These are phyloP conservation scores for Monosporascus sp. DNA, from an alignment of 2,329 filamentous ascomycete genomes.

Conservation along the genomic window DNA sequence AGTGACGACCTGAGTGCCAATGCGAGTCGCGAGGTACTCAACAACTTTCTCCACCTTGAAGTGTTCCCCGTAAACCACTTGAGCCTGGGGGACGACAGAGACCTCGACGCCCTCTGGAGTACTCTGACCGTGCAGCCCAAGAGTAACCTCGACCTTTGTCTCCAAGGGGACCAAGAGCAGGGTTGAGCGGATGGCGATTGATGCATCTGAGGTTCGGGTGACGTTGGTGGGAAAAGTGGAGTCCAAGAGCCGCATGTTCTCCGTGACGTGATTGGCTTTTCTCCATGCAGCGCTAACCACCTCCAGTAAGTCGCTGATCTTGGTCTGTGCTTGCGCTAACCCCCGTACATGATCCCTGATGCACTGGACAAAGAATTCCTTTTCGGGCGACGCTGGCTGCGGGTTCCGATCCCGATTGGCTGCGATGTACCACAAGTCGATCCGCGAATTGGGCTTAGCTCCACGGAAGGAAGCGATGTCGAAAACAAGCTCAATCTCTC, in stretches of 20 bases:
- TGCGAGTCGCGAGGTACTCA: slow-evolving; percentile 60
- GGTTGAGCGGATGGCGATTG: slow-evolving; percentile 55
- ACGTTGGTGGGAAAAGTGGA: slow-evolving; percentile 61
- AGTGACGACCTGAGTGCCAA: slow-evolving; percentile 35
- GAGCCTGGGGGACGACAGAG: slow-evolving; percentile 47
- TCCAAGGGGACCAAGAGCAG: slow-evolving; percentile 60
- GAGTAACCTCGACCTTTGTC: slow-evolving; percentile 62
- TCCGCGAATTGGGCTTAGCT: slow-evolving; percentile 43
- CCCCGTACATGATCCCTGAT: slow-evolving; percentile 63
- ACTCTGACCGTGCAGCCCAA: slow-evolving; percentile 48
- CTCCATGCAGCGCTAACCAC: slow-evolving; percentile 63
- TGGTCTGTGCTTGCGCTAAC: slow-evolving; percentile 53
- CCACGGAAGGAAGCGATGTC: slow-evolving; percentile 57
- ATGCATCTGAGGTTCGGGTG: slow-evolving; percentile 59
- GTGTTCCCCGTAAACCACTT: slow-evolving; percentile 70
- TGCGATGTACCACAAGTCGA: slow-evolving; percentile 68
- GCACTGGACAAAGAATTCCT: slow-evolving; percentile 70
- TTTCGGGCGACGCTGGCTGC: slow-evolving; percentile 55
- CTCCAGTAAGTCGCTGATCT: slow-evolving; percentile 51
- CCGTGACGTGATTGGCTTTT: slow-evolving; percentile 52
- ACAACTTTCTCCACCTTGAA: slow-evolving; percentile 71
- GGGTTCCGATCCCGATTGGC: slow-evolving; percentile 49
- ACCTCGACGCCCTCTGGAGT: slow-evolving; percentile 49
- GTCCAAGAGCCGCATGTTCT: slow-evolving; percentile 57
- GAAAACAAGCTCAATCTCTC: slow-evolving; percentile 69